Conservation (phyloP, 2,329 filamentous ascomycete genomes). For the Cryphonectria parasitica region DNA sequence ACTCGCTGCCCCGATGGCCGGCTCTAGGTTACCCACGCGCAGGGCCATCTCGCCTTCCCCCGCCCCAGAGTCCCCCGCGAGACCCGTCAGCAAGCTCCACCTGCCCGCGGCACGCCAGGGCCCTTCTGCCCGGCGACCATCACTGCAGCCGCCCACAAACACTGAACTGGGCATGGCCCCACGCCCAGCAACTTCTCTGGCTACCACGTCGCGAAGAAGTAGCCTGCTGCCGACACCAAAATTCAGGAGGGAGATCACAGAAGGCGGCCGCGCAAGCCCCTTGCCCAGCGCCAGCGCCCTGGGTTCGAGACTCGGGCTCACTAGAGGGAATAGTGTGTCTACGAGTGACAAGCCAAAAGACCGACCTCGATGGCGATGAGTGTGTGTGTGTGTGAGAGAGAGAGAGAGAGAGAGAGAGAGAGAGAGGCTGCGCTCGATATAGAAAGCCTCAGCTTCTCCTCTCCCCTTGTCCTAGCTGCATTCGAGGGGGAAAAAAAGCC, state of each 20-base stretch:
- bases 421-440: no score
- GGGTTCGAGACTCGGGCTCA: constrained; percentile 18
- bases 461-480: not conserved
- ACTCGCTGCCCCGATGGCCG: constrained; percentile 34
- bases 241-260: constrained; percentile 21
- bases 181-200: constrained; percentile 62
- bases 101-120: constrained; percentile 58
- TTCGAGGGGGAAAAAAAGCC: not conserved
- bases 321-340: constrained; percentile 21
- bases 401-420: no score
- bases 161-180: constrained; percentile 38
- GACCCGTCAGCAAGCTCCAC: constrained; percentile 46
- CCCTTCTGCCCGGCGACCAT: constrained; percentile 35
- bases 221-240: constrained; percentile 59
- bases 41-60: constrained; percentile 57
- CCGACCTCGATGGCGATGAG: constrained; percentile 24
- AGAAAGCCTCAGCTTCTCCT: no score
- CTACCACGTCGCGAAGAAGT: constrained; percentile 50
- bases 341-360: constrained; percentile 21
- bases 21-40: constrained; percentile 55
- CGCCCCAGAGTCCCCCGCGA: constrained; percentile 49
- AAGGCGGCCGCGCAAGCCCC: constrained; percentile 24
- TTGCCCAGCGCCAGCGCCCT: constrained; percentile 16
- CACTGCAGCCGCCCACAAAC: constrained; percentile 51
- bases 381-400: no score